Percentiles rank a stretch among this genome's conserved stretches.
These are phyloP conservation scores for Salix caprea DNA, from an alignment of 345 rosid genomes.

Conservation along the genomic window DNA sequence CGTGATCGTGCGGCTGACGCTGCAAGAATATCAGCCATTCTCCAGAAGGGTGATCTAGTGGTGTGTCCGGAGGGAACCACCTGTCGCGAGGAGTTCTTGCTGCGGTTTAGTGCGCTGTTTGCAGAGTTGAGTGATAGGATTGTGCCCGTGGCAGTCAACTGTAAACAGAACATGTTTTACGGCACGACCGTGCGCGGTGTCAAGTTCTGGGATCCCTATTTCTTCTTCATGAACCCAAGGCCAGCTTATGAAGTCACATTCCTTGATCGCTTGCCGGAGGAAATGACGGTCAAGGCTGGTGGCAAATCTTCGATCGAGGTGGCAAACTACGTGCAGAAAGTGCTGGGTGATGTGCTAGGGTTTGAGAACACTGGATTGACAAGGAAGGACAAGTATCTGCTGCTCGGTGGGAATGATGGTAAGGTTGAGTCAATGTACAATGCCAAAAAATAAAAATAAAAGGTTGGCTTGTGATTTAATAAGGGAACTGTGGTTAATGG, in stretches of 20 bases:
- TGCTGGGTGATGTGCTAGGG: constrained; percentile 56
- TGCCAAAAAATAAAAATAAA: constrained; percentile 12
- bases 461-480: neutral
- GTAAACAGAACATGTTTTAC: constrained; percentile 76
- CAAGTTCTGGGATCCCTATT: constrained; percentile 90
- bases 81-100: constrained; percentile 71
- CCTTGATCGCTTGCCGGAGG: constrained; percentile 74
- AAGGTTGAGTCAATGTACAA: constrained; percentile 70
- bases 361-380: constrained; percentile 64
- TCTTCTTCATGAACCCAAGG: constrained; percentile 90
- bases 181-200: constrained; percentile 92
- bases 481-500: neutral
- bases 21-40: constrained; percentile 56
- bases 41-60: constrained; percentile 80
- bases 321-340: constrained; percentile 86
- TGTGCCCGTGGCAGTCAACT: constrained; percentile 86
- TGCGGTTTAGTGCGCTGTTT: constrained; percentile 86
- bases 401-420: constrained; percentile 87
- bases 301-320: constrained; percentile 84
- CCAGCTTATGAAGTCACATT: constrained; percentile 71
- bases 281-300: constrained; percentile 70
- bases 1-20: constrained; percentile 89
- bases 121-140: constrained; percentile 92
- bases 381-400: constrained; percentile 73
- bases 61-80: constrained; percentile 97